Evolutionary conservation across 2,329 filamentous ascomycete genomes (phyloP), one percentile per base, ranked within the genome.

Genomic region (Sporothrix pseudoabietina): DNA sequence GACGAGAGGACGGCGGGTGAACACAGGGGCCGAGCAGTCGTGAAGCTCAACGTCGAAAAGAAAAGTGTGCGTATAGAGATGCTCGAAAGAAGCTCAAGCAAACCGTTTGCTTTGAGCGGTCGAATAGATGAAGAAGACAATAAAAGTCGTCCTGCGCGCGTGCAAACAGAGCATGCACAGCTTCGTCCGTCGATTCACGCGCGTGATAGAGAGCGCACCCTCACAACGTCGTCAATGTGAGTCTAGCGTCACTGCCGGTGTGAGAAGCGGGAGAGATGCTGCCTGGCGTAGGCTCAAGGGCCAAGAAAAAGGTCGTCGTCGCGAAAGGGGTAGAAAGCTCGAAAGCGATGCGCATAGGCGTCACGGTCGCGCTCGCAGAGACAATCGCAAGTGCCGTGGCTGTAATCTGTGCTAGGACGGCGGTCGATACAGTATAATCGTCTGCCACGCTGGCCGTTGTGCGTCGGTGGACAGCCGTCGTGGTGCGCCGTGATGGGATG

Each of bases 271-370:
- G 22, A 66, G n/a, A 26, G 4, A 44, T n/a, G 41, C n/a, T 4
- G 3, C 2, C 7, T 12, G n/a, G 35, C 16, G 35, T 2, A 22
- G 6, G 12, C 6, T 65, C 32, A 3, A 65, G 35, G n/a, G 26
- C 35, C 55, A 16, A 39, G 30, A 39, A 30, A 32, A 19, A 19
- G 26, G 30, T 14, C 35, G 35, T 44, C 59, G 59, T 16, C 59
- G 59, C 59, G 59, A 44, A 65, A 41, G 41, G 59, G 14, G 55
- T 19, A 30, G 59, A 65, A 26, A 63, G 59, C 35, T 65, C 35
- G 35, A 65, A 41, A 65, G 35, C 9, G 39, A 65, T 22, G 59
- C 35, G 59, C 35, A 9, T 7, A 55, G 32, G 16, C 32, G 59
- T 16, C 35, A 65, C 30, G 59, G 35, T 35, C 59, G 59, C 35